These are phyloP conservation scores for Mrakia frigida DNA, from an alignment of 768 basidiomycete genomes.

Conservation along the genomic window DNA sequence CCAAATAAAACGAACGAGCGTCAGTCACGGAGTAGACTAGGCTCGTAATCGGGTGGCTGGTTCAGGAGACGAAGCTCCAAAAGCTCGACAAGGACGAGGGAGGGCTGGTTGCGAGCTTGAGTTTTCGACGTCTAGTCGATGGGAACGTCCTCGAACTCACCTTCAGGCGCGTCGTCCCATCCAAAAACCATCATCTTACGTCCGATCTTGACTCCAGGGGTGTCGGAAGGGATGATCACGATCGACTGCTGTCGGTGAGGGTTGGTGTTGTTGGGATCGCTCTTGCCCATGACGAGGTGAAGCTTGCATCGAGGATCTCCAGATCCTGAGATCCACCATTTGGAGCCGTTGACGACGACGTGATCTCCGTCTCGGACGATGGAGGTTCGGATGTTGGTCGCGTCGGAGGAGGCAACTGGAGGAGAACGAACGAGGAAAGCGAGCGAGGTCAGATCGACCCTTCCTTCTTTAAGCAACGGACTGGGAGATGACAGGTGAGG, in stretches of 20 bases:
- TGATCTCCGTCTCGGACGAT: constrained; percentile 76
- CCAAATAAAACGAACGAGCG: neutral
- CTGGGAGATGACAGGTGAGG: neutral
- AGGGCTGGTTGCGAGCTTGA: too few species aligned
- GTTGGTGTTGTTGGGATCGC: constrained; percentile 61
- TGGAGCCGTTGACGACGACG: constrained; percentile 91
- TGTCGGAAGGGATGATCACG: constrained; percentile 83
- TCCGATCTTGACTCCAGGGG: constrained; percentile 79
- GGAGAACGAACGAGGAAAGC: neutral
- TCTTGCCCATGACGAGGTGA: constrained; percentile 89
- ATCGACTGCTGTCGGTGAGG: constrained; percentile 73
- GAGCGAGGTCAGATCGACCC: neutral
- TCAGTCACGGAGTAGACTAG: too few species aligned
- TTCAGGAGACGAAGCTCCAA: too few species aligned
- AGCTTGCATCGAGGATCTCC: constrained; percentile 84
- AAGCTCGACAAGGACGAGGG: too few species aligned
- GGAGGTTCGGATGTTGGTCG: constrained; percentile 85
- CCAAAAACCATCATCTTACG: constrained; percentile 93
- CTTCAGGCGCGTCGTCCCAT: constrained; percentile 72
- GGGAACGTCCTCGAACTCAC: neutral
- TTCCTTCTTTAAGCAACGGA: neutral
- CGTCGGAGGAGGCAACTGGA: constrained; percentile 86
- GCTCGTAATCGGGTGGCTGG: too few species aligned
- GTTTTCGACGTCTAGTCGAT: neutral
- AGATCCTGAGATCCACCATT: constrained; percentile 99